Base-by-base conservation (phyloP, 805 yeast species). In the Scheffersomyces coipomensis region DNA sequence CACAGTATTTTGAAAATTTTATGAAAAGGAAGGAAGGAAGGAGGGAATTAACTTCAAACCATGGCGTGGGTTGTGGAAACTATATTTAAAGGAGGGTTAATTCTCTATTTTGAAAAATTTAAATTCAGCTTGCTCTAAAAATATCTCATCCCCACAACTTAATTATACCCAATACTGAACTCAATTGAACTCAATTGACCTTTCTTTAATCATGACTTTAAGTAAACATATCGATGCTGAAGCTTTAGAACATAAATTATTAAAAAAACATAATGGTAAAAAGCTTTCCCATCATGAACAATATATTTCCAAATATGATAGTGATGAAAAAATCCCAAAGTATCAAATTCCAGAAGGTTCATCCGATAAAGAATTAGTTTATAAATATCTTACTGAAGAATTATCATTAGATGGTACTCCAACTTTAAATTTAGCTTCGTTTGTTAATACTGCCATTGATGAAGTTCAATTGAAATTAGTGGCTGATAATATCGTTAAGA, bases 331-430 rank as follows among this genome's bases (percentile, higher is more conserved):
- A 40, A 53, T 62, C n/a, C 79, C 85, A 33, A 83, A 83, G 60
- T 83, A 79, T 64, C 62, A 64, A 37, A 67, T 88, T 37, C 88
- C 88, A 2, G 59, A 71, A 24, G 50, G 67, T 11, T 87, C 91
- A 1, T 62, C 80, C 36, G 61, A 68, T 8, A 64, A 76, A 2
- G 66, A 67, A 6, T 58, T 71, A 37, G 83, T 88, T 8, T 83
- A 80, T 55, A 71, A 79, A 29, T 63, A 84, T 53, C 70, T 89
- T 44, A 80, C 76, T 47, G 85, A 84, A 54, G 95, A 86, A 47
- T 68, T 90, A 62, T 68, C 81, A 11, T 71, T 90, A 43, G 97
- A 89, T 57, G 97, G 97, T 13, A 80, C 75, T 50, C 93, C 96
- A 18, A 78, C 81, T 16, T 71, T 89, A 58, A 89, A 90, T 59